Base-by-base conservation (phyloP, 352 stramenopile species). In the Phytophthora pseudosyringae region DNA sequence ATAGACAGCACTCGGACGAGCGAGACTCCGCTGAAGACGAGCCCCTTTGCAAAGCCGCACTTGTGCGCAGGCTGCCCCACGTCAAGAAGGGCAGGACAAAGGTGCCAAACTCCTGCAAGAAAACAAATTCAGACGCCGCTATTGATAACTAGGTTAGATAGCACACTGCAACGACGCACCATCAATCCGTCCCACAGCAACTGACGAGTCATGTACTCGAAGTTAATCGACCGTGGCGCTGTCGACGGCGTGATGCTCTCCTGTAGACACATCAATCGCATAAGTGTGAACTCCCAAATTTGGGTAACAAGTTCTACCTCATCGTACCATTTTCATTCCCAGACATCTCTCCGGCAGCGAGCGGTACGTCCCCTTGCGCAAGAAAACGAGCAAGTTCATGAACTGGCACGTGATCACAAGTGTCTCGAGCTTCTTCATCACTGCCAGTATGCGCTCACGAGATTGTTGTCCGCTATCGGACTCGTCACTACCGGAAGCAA, bases 121-220 rank as follows among this genome's bases (percentile, higher is more conserved):
- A 21, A 59, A 48, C n/a, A 6, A 59, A 39, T 32, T 62, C 12
- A 55, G 47, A 43, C n/a, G 31, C 3, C 7, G n/a, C 49, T 32
- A 31, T 35, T 13, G 36, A 8, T 10, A 57, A n/a, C 25, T 12
- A 33, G 11, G 28, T 36, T 29, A 38, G 6, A 41, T 16, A 39
- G 25, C 13, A 54, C 18, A 11, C 26, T 31, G 21, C 9, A n/a
- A 26, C 32, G 12, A 59, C 71, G 53, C 45, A 94, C 86, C 83
- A 91, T 91, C 50, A 95, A 71, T 48, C 83, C 86, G 36, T 90
- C 75, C 87, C 84, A 95, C n/a, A 94, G 66, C 18, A 94, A 61
- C 36, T 94, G 85, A 6, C 85, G 83, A 56, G 83, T 95, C 82
- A 95, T 94, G 77, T 92, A 94, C 63, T 95, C 87, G 40, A 92